These are phyloP conservation scores for Gentiana macrophylla DNA, from an alignment of 257 asterid species.

Conservation along the genomic window DNA sequence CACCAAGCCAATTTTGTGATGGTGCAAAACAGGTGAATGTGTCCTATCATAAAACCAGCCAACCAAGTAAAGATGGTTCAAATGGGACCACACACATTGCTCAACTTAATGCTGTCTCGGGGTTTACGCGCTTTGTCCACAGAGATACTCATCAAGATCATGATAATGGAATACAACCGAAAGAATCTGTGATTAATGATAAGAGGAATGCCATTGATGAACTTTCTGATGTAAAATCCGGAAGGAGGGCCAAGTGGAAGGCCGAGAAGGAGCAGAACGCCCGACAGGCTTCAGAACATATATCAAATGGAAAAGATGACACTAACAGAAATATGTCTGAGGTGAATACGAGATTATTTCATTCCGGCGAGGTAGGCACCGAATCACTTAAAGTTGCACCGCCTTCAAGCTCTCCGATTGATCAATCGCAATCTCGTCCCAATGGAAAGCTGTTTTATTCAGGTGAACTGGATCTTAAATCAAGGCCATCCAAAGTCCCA, in stretches of 20 bases:
- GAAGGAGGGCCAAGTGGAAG: conserved; percentile 18
- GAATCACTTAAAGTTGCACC: too few relatives aligned
- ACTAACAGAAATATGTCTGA: conserved; percentile 8
- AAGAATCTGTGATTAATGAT: conserved; percentile 40
- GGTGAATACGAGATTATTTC: too few relatives aligned
- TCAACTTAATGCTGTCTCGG: conserved; percentile 68
- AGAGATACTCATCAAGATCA: conserved; percentile 31
- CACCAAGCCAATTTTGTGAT: conserved; percentile 39
- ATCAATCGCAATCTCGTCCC: not conserved
- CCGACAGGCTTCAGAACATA: conserved; percentile 15
- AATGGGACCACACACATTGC: conserved; percentile 54
- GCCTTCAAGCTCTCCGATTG: too few relatives aligned
- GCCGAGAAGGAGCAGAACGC: conserved; percentile 2
- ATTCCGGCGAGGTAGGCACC: too few relatives aligned
- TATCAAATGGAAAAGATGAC: conserved; percentile 31
- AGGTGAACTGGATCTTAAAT: conserved; percentile 23
- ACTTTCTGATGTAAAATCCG: conserved; percentile 19
- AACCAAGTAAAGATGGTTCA: conserved; percentile 28
- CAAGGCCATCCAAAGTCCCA: conserved; percentile 26
- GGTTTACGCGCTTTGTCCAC: conserved; percentile 55
- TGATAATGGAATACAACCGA: conserved; percentile 28
- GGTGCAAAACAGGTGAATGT: conserved; percentile 46
- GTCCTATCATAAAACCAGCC: conserved; percentile 64
- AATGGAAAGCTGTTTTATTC: conserved; percentile 21
- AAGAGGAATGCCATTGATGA: conserved; percentile 55